Evolutionary conservation across 2,329 filamentous ascomycete species (phyloP).

Genomic region (Myotisia sp.): DNA sequence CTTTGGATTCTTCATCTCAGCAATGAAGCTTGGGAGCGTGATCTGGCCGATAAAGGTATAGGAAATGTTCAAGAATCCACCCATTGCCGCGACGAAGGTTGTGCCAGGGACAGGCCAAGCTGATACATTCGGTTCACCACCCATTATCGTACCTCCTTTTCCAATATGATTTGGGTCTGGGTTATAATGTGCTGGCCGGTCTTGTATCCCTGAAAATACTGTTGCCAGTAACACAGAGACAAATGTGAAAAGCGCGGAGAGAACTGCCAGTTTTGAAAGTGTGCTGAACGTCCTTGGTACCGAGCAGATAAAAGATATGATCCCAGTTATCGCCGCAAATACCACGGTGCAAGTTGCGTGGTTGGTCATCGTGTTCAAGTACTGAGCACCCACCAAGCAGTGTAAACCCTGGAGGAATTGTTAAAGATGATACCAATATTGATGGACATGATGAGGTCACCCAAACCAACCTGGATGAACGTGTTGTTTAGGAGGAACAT

Average conservation of each 20-base stretch:
- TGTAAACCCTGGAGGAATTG: slow-evolving; percentile 53
- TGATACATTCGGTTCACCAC: slow-evolving; percentile 53
- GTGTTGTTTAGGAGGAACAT: slow-evolving; percentile 95
- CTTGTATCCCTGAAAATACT: slow-evolving; percentile 65
- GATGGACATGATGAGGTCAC: not conserved
- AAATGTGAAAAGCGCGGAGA: slow-evolving; percentile 78
- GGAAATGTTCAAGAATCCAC: slow-evolving; percentile 84
- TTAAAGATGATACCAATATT: not conserved
- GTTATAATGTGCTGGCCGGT: slow-evolving; percentile 55
- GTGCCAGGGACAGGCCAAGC: slow-evolving; percentile 55
- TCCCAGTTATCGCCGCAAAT: slow-evolving; percentile 59
- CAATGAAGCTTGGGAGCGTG: slow-evolving; percentile 85
- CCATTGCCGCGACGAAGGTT: slow-evolving; percentile 68
- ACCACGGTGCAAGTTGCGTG: slow-evolving; percentile 61
- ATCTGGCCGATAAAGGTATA: slow-evolving; percentile 96
- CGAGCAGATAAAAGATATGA: slow-evolving; percentile 65
- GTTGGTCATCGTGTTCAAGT: slow-evolving; percentile 75
- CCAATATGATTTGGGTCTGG: slow-evolving; percentile 30
- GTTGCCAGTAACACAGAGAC: slow-evolving; percentile 72
- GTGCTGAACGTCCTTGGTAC: slow-evolving; percentile 73
- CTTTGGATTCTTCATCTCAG: slow-evolving; percentile 67
- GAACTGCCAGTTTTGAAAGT: slow-evolving; percentile 63
- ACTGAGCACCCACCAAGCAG: slow-evolving; percentile 70
- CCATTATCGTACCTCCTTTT: slow-evolving; percentile 16
- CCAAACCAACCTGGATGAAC: slow-evolving; percentile 53